phyloP scores from a whole-genome alignment of 2,329 filamentous ascomycete genomes.

The Alternaria ventricosa region DNA sequence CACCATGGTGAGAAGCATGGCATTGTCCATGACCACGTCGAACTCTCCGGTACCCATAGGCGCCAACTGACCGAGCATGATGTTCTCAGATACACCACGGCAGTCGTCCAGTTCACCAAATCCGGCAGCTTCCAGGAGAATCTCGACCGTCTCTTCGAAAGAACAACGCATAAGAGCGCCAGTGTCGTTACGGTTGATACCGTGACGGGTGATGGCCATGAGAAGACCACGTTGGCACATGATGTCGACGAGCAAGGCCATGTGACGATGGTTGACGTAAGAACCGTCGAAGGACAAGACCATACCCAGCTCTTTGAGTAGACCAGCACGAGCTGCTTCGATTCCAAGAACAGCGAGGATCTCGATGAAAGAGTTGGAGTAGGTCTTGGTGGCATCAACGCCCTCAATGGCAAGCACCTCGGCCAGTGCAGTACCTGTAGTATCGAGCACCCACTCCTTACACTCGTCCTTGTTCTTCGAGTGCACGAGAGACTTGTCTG shows the following conservation, averaged over 20 bases:
- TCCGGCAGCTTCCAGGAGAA: conserved; percentile 92
- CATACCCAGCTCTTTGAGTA: conserved; percentile 86
- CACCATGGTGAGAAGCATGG: conserved; percentile 94
- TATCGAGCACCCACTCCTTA: conserved; percentile 95
- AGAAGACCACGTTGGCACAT: conserved; percentile 96
- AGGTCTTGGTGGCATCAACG: conserved; percentile 84
- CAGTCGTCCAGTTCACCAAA: conserved; percentile 97
- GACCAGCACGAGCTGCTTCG: conserved; percentile 85
- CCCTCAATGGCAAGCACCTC: conserved; percentile 86
- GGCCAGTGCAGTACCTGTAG: conserved; percentile 84
- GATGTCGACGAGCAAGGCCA: conserved; percentile 92
- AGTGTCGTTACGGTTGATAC: conserved; percentile 97
- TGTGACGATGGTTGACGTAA: conserved; percentile 98
- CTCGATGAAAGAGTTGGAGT: conserved; percentile 95
- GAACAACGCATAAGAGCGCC: conserved; percentile 99
- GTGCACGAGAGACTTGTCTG: conserved; percentile 75
- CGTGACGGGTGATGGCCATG: conserved; percentile 95
- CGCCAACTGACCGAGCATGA: conserved; percentile 96
- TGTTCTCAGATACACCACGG: conserved; percentile 96
- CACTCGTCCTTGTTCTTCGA: conserved; percentile 77
- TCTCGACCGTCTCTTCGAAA: conserved; percentile 99
- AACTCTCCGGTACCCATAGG: conserved; percentile 98
- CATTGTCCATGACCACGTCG: conserved; percentile 89
- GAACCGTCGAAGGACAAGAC: conserved; percentile 98
- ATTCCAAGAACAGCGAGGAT: conserved; percentile 95